Conservation (phyloP, 2,329 filamentous ascomycete genomes). For the Fusarium sterilihyphosum region DNA sequence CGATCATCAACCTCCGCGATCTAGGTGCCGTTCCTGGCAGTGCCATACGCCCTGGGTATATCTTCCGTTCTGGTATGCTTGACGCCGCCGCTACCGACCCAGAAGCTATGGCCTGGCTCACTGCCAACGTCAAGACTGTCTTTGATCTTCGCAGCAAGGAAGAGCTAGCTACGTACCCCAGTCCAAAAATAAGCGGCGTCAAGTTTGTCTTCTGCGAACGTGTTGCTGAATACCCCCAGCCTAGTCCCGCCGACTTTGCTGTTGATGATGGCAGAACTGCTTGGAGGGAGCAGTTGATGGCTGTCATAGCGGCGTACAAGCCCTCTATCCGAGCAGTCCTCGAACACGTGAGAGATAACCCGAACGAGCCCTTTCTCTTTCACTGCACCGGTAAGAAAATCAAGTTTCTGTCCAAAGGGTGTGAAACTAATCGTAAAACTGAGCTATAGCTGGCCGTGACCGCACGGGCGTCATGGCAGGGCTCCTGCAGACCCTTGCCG, state of each 20-base stretch:
- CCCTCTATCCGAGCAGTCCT: conserved; percentile 57
- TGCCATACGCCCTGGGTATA: conserved; percentile 52
- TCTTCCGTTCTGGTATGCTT: conserved; percentile 60
- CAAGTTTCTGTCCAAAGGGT: not conserved
- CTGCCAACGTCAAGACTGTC: conserved; percentile 53
- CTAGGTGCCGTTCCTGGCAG: conserved; percentile 57
- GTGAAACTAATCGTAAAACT: not conserved
- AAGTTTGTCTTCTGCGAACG: conserved; percentile 57
- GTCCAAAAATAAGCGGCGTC: conserved; percentile 56
- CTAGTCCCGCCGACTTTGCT: conserved; percentile 55
- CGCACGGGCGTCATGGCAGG: conserved; percentile 63
- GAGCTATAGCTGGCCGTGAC: conserved; percentile 60
- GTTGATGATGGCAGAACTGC: conserved; percentile 56
- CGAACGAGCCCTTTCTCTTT: conserved; percentile 58
- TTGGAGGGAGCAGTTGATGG: conserved; percentile 59
- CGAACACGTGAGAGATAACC: conserved; percentile 58
- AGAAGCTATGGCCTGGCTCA: conserved; percentile 49
- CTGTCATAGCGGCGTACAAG: conserved; percentile 55
- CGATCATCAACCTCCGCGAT: conserved; percentile 64
- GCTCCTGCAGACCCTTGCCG: conserved; percentile 61
- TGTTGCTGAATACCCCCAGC: conserved; percentile 48
- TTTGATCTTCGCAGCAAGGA: conserved; percentile 61
- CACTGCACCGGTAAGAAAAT: conserved; percentile 62
- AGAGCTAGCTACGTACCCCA: conserved; percentile 56
- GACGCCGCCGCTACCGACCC: conserved; percentile 44